These are phyloP conservation scores for Boehmeria nivea DNA, from an alignment of 306 rosid genomes.

Conservation along the genomic window DNA sequence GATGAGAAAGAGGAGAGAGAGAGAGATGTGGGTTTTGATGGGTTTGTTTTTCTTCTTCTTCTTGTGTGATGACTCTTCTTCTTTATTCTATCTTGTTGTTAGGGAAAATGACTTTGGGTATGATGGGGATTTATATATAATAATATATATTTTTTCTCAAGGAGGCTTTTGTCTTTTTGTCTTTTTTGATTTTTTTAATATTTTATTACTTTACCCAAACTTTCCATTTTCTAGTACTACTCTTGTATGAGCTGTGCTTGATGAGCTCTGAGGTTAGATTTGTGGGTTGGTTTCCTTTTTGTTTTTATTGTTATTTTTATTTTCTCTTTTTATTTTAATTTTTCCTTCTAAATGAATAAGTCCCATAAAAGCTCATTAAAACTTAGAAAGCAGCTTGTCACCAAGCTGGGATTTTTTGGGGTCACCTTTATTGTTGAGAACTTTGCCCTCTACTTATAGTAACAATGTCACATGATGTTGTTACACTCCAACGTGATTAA, in stretches of 20 bases:
- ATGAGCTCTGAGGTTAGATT: conserved; percentile 5
- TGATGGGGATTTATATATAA: neutral
- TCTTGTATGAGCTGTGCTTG: neutral
- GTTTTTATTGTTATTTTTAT: neutral
- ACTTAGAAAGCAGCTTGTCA: conserved; percentile 8
- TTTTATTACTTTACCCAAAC: neutral
- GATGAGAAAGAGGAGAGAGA: conserved; percentile 13
- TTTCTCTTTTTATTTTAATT: neutral
- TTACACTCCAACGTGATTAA: neutral
- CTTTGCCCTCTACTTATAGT: neutral
- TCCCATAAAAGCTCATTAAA: neutral
- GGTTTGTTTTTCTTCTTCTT: neutral
- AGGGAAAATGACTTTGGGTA: conserved; percentile 14
- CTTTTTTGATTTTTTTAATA: neutral
- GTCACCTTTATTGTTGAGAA: neutral
- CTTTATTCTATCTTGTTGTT: conserved; percentile 25
- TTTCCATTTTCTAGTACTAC: conserved; percentile 1
- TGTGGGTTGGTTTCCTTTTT: conserved; percentile 3
- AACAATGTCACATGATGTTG: neutral
- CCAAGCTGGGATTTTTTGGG: conserved; percentile 9
- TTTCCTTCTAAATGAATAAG: neutral
- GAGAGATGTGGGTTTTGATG: conserved; percentile 18
- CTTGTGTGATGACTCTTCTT: conserved; percentile 1
- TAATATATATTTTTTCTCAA: neutral
- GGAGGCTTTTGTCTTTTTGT: neutral